A percentile compares a stretch with the other conserved stretches of the same genome.
Evolutionary conservation across 768 basidiomycete species (phyloP).

Genomic region (Leucocoprinus birnbaumii): DNA sequence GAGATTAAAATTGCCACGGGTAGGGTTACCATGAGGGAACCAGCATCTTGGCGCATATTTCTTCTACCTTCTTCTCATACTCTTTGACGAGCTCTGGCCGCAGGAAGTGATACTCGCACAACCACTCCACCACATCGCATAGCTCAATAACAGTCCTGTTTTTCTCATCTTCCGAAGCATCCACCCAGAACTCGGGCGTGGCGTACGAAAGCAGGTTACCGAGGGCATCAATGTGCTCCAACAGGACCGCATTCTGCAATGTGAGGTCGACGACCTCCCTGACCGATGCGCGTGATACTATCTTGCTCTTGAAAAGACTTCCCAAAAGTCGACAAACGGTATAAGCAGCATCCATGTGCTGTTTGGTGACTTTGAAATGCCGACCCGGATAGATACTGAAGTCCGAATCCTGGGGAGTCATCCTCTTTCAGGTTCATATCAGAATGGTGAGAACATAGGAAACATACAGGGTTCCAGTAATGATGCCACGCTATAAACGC

Average conservation of each 20-base stretch:
- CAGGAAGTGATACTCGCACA: slow-evolving; percentile 7
- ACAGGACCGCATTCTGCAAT: slow-evolving; percentile 1
- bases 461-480: slow-evolving; percentile 12
- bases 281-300: not conserved
- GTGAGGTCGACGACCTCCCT: slow-evolving; percentile 8
- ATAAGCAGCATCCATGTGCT: slow-evolving; percentile 6
- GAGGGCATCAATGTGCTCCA: slow-evolving; percentile 7
- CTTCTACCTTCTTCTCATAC: slow-evolving; percentile 5
- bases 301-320: not conserved
- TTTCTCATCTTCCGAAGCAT: not conserved
- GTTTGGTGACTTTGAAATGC: slow-evolving; percentile 2
- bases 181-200: not conserved
- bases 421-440: not conserved
- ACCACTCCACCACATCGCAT: not conserved
- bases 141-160: not conserved
- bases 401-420: not conserved
- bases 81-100: slow-evolving; percentile 5
- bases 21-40: not conserved
- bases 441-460: not conserved
- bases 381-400: slow-evolving; percentile 8
- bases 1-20: no score
- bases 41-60: slow-evolving; percentile 3
- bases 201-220: slow-evolving; percentile 5
- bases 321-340: slow-evolving; percentile 2
- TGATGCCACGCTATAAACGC: slow-evolving; percentile 10